Percentiles rank a stretch among this genome's conserved stretches.
Evolutionary conservation across 495 filamentous ascomycete genomes (phyloP).

Genomic region (Cryomyces antarcticus): DNA sequence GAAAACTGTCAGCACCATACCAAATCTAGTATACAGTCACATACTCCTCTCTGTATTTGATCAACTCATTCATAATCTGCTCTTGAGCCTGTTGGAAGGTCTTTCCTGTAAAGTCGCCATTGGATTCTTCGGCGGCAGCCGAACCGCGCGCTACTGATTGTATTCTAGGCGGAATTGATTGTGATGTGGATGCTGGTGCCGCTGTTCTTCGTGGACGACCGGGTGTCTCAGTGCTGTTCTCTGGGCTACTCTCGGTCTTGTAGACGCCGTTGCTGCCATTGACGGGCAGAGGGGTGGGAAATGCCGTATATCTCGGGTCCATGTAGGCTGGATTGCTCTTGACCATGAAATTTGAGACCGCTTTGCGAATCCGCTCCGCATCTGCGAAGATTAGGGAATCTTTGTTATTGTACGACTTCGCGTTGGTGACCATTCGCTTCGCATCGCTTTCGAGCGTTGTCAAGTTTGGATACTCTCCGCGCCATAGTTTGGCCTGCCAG

Average conservation of each 20-base stretch:
- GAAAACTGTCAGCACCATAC: background rate
- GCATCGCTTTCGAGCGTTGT: slow-evolving; percentile 49
- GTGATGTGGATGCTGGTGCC: no score
- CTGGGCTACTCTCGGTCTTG: background rate
- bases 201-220: background rate
- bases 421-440: slow-evolving; percentile 59
- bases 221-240: background rate
- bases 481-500: slow-evolving; percentile 34
- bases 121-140: background rate
- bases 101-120: slow-evolving; percentile 17
- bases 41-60: slow-evolving; percentile 33
- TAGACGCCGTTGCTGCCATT: background rate
- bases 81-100: slow-evolving; percentile 66
- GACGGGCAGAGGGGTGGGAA: slow-evolving; percentile 39
- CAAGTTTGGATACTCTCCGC: slow-evolving; percentile 38
- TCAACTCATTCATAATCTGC: slow-evolving; percentile 49
- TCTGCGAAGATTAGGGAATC: slow-evolving; percentile 45
- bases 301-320: slow-evolving; percentile 33
- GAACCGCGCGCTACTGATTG: background rate
- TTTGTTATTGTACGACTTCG: slow-evolving; percentile 50
- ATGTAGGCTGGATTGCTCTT: slow-evolving; percentile 56
- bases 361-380: slow-evolving; percentile 55
- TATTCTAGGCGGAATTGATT: no score
- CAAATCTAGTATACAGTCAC: background rate
- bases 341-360: slow-evolving; percentile 53